phyloP scores from a whole-genome alignment of 1,284 basidiomycete genomes.

The Apiotrichum domesticum region DNA sequence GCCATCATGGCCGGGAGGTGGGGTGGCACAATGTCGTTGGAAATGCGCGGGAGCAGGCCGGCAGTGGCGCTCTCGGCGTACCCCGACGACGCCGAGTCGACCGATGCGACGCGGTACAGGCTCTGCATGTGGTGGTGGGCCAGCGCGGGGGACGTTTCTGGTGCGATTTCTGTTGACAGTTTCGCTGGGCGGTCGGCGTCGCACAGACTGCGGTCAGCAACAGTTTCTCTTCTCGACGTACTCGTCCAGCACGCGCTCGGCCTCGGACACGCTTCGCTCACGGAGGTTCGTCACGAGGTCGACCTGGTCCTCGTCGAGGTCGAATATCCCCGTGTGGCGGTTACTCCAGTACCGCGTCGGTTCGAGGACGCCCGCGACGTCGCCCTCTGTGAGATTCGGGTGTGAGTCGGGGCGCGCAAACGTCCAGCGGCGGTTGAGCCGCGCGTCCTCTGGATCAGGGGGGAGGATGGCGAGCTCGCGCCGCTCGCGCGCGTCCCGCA shows the following conservation, averaged over 20 bases:
- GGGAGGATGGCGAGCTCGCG: constrained; percentile 16
- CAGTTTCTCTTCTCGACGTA: background rate
- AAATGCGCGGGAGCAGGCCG: constrained; percentile 6
- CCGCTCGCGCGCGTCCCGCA: constrained; percentile 12
- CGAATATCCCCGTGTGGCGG: constrained; percentile 20
- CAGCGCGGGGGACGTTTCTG: background rate
- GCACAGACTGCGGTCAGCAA: background rate
- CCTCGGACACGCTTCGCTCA: background rate
- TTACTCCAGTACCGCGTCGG: constrained; percentile 27
- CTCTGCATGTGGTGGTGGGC: background rate
- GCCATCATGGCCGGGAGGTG: constrained; percentile 30
- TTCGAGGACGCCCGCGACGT: constrained; percentile 16
- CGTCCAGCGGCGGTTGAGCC: too few relatives aligned
- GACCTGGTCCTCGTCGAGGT: constrained; percentile 18
- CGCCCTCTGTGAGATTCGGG: too few relatives aligned
- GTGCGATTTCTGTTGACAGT: background rate
- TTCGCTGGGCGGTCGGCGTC: background rate
- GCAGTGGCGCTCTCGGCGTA: background rate
- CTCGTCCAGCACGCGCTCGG: background rate
- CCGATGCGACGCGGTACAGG: background rate
- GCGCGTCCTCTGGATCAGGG: background rate
- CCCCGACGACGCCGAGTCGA: background rate
- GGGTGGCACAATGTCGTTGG: constrained; percentile 11
- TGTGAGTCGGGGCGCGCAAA: background rate
- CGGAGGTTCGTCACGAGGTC: constrained; percentile 7